Evolutionary conservation across 805 yeast species (phyloP).

Genomic region (Yueomyces sp.): DNA sequence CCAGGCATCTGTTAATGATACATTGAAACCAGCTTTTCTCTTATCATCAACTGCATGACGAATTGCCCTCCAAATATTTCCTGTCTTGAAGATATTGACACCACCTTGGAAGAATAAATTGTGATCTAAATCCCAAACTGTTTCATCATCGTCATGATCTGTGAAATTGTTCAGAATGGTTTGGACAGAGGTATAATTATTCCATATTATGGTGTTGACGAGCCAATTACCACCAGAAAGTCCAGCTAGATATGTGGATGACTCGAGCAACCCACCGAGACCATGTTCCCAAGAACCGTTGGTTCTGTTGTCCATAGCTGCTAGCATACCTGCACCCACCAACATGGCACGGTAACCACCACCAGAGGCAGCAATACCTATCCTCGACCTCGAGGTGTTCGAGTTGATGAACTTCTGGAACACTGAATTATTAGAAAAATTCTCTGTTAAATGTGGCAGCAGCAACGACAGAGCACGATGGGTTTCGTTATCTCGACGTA

Average conservation of each 20-base stretch:
- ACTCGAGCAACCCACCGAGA: slow-evolving; percentile 62
- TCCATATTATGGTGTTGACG: slow-evolving; percentile 52
- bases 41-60: slow-evolving; percentile 41
- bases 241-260: slow-evolving; percentile 61
- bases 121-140: slow-evolving; percentile 59
- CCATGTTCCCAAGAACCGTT: slow-evolving; percentile 38
- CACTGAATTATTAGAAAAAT: slow-evolving; percentile 10
- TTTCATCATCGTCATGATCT: slow-evolving; percentile 17
- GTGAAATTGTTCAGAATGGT: slow-evolving; percentile 32
- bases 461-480: slow-evolving; percentile 28
- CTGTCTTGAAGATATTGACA: slow-evolving; percentile 37
- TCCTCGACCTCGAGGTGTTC: slow-evolving; percentile 20
- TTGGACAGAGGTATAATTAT: slow-evolving; percentile 63
- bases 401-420: slow-evolving; percentile 4
- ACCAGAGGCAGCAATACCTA: slow-evolving; percentile 61
- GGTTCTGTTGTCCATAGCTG: slow-evolving; percentile 75
- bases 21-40: slow-evolving; percentile 50
- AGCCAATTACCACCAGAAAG: slow-evolving; percentile 84
- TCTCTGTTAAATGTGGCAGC: slow-evolving; percentile 11
- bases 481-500: slow-evolving; percentile 32
- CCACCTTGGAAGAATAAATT: slow-evolving; percentile 58
- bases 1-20: slow-evolving; percentile 67
- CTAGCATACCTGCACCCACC: slow-evolving; percentile 68
- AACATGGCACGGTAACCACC: slow-evolving; percentile 92
- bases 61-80: slow-evolving; percentile 41